These are phyloP conservation scores for Hypoxylon trugodes DNA, from an alignment of 495 filamentous ascomycete species.

Conservation along the genomic window DNA sequence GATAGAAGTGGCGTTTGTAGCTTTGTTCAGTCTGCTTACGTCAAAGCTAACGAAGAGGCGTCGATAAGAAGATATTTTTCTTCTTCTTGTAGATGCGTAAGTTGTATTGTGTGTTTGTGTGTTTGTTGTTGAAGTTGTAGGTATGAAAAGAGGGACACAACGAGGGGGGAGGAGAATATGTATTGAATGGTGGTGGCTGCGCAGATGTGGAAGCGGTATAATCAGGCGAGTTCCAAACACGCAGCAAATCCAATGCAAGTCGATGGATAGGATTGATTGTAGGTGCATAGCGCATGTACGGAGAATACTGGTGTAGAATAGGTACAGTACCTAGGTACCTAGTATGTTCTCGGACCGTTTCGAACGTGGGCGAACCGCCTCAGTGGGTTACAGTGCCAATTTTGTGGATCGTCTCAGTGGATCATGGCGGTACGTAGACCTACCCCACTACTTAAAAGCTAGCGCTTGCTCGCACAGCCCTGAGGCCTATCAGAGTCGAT, in stretches of 20 bases:
- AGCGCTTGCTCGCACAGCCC: slow-evolving; percentile 9
- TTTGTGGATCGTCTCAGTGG: slow-evolving; percentile 31
- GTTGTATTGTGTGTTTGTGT: background rate
- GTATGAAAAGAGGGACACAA: slow-evolving; percentile 12
- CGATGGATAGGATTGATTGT: background rate
- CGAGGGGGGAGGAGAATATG: slow-evolving; percentile 25
- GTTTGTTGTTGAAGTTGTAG: slow-evolving; percentile 11
- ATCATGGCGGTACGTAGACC: slow-evolving; percentile 18
- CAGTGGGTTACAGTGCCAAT: no score
- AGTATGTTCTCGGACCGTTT: slow-evolving; percentile 25
- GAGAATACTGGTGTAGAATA: background rate
- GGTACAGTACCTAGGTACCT: background rate
- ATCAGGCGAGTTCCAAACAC: slow-evolving; percentile 4
- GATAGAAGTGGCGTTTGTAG: background rate
- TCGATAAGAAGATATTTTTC: background rate
- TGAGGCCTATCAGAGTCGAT: slow-evolving; percentile 25
- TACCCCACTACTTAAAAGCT: slow-evolving; percentile 1
- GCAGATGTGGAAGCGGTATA: slow-evolving; percentile 33
- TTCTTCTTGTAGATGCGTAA: slow-evolving; percentile 8
- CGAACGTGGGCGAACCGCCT: slow-evolving; percentile 6
- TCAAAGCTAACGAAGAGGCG: background rate
- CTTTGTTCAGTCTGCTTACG: background rate
- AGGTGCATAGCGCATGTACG: background rate
- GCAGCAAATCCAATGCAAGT: background rate
- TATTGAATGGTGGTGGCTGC: slow-evolving; percentile 32